phyloP scores from a whole-genome alignment of 1,139 yeast genomes.

The Nakaseomyces delphensis region DNA sequence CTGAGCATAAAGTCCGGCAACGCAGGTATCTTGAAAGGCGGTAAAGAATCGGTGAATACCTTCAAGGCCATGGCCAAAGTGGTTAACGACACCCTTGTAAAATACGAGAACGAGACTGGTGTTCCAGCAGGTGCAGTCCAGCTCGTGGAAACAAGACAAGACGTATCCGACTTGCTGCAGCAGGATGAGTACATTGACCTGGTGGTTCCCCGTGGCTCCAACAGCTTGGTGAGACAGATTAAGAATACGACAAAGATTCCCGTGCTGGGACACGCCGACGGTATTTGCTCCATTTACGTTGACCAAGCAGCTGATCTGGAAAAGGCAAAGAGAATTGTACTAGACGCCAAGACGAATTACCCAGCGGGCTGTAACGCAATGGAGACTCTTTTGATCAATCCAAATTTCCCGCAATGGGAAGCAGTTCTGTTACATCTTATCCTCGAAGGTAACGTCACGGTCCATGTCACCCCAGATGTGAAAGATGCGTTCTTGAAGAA shows the following conservation, averaged over 20 bases:
- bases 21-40: conserved; percentile 94
- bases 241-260: conserved; percentile 88
- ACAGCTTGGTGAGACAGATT: conserved; percentile 76
- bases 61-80: conserved; percentile 74
- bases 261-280: conserved; percentile 97
- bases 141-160: conserved; percentile 79
- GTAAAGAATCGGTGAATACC: conserved; percentile 82
- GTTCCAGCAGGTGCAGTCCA: conserved; percentile 80
- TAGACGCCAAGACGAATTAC: conserved; percentile 89
- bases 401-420: conserved; percentile 39
- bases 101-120: conserved; percentile 39
- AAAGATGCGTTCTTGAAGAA: conserved; percentile 23
- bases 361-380: conserved; percentile 99
- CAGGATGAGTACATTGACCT: conserved; percentile 89
- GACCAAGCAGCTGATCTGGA: conserved; percentile 66
- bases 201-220: conserved; percentile 96
- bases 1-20: conserved; percentile 92
- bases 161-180: conserved; percentile 70
- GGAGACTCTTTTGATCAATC: conserved; percentile 71
- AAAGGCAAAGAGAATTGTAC: conserved; percentile 65
- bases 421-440: conserved; percentile 42
- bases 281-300: conserved; percentile 81
- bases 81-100: conserved; percentile 49
- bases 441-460: conserved; percentile 56
- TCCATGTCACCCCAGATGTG: conserved; percentile 57